Base-by-base conservation (phyloP, 306 rosid genomes). In the Casuarina equisetifolia region DNA sequence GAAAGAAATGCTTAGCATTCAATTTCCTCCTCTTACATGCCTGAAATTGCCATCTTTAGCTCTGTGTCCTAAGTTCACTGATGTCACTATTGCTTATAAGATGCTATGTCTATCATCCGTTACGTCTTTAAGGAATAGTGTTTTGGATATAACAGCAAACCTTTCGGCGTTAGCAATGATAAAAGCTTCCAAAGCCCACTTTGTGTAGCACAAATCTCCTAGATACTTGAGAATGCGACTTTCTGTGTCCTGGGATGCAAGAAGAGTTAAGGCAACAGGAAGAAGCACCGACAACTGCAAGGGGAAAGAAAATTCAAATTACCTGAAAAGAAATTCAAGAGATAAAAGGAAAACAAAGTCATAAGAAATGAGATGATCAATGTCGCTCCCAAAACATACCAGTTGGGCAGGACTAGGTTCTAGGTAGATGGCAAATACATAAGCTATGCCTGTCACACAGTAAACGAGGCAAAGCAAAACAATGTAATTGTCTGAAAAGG, bases 331-430 rank as follows among this genome's bases (percentile, higher is more conserved):
- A 84, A 52, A 62, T 80, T 78, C 78, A 45, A 76, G 64, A 45
- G 72, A 58, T 43, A 46, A 55, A 19, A 42, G 20, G 45, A 72
- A 53, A 58, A 40, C 70, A 36, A 62, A 46, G 35, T 42, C 42
- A 35, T 55, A 72, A 69, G 40, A 11, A 49, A 39, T 16, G 50
- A 50, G 59, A n/a, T 76, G 77, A 44, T 10, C 39, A 74, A 68
- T 4, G 43, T 19, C 25, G 17, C 55, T 62, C 84, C 15, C n/a
- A 50, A 50, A 63, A 82, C 93, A 87, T 44, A 95, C 99, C 82
- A 95, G 89, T 86, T 95, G 99, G 67, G 99, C 98, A 44, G 97
- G 92, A 38, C 99, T 97, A 13, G 96, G 94, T 75, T 92, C 94
- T 42, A 95, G 91, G 78, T 78, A 46, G 70, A 95, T 92, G 79